A percentile compares a stretch with the other conserved stretches of the same genome.
These are phyloP conservation scores for Hypoxylon subgilvum DNA, from an alignment of 495 filamentous ascomycete species.

Conservation along the genomic window DNA sequence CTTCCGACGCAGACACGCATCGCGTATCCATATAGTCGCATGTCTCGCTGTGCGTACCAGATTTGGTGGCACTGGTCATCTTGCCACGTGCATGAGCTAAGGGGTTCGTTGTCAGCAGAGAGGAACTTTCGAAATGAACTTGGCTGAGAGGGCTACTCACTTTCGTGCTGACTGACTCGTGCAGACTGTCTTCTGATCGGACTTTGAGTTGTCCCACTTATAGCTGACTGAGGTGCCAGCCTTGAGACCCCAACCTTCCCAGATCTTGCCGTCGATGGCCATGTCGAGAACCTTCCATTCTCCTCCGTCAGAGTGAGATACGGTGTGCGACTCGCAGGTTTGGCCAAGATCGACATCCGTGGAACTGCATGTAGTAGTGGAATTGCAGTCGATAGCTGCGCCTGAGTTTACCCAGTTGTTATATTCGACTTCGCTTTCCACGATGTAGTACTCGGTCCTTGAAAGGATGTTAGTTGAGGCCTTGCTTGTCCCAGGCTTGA, in stretches of 20 bases:
- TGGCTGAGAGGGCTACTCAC: no score
- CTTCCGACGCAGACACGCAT: not conserved
- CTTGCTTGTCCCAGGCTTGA: no score
- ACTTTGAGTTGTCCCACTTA: not conserved
- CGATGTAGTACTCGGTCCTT: constrained; percentile 3
- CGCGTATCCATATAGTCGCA: not conserved
- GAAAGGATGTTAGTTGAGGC: not conserved
- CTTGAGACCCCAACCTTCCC: not conserved
- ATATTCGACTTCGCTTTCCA: not conserved
- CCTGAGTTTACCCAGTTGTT: not conserved
- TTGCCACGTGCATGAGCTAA: not conserved
- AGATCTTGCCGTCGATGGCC: not conserved
- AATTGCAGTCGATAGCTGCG: not conserved
- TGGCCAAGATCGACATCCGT: not conserved
- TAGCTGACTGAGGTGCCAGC: not conserved
- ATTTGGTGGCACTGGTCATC: not conserved
- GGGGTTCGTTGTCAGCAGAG: not conserved
- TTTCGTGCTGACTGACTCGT: not conserved
- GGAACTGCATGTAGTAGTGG: not conserved
- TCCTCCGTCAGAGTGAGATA: not conserved
- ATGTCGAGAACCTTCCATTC: not conserved
- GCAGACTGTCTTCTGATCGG: not conserved
- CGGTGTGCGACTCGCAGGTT: not conserved
- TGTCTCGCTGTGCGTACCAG: constrained; percentile 4
- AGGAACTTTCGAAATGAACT: no score